Evolutionary conservation across 306 rosid genomes (phyloP), one percentile per base, ranked within the genome.

Genomic region (Corylus heterophylla): DNA sequence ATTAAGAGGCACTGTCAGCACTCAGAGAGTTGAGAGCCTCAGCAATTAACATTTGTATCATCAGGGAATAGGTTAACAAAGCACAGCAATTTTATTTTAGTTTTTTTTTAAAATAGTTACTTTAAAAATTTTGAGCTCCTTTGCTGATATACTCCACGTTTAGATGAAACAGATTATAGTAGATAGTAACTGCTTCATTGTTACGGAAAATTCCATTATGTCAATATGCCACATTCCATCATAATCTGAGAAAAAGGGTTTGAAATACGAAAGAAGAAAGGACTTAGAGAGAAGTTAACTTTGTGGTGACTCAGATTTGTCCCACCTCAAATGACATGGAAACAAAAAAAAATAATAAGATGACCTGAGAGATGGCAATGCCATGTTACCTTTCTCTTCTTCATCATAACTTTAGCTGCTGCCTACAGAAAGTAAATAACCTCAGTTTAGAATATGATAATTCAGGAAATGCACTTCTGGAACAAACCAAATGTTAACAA

Each of bases 361-460:
- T 3, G 71, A 17, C 35, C 51, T 5, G 16, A 80, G 72, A 61
- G 75, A 55, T 4, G 11, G 76, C 78, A 81, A 64, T 17, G 56
- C 22, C 61, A 18, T 37, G 63, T 83, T 87, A 95, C 98, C 98
- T 95, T 89, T 86, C 68, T 95, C 85, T 92, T 95, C 87, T 90
- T 92, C 95, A 95, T 90, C 98, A 95, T 95, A 77, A 95, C 77
- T 86, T 95, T 92, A 18, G 98, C 91, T 58, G 97, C 98, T 4
- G 97, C 97, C 98, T 92, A 90, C 76, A 73, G 75, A 77, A 62
- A 84, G 54, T 3, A 61, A 83, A 54, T 29, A 35, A 66, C 73
- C 51, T 87, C 76, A 86, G 83, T 49, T 78, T 69, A 70, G 49
- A 67, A 56, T 47, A 47, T 73, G 52, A 42, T 76, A 59, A 55